Base-by-base conservation (phyloP, 495 filamentous ascomycete species). In the Talaromyces nanjingensis region DNA sequence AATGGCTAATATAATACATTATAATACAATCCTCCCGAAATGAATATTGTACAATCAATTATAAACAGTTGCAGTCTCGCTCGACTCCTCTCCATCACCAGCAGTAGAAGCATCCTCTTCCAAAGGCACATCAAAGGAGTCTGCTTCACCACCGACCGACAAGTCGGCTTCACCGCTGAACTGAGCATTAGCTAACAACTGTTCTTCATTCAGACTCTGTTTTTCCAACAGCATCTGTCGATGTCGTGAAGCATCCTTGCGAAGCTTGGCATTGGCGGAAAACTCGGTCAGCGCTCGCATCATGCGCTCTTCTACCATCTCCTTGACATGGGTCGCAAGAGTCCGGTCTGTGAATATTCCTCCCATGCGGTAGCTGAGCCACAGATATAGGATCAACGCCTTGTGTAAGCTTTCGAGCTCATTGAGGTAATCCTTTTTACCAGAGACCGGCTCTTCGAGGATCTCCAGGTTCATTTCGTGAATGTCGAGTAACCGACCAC, bases 311-410 rank as follows among this genome's bases (percentile, higher is more conserved):
- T 98, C 93, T 16, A 92, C 87, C 56, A 96, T 65, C 20, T 73
- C 70, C 73, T 97, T 97, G 39, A 91, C 84, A 73, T 96, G 87
- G 59, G 89, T 84, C 1, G 91, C 91, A 24, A 97, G 83, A 29
- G 79, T 79, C 65, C 92, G 85, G 65, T 88, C 90, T 11, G 81
- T 83, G 72, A 98, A 97, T 11, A 96, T 82, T 59, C 92, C 91
- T 11, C 87, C 71, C 65, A 88, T 87, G 4, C 86, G 79, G 66
- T 81, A 89, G 63, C 84, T 85, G 18, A 98, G 79, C 94, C 94
- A 98, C 7, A 93, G 79, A 68, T 97, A 98, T 20, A 93, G 73
- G 20, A 93, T 89, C 34, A 98, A 74, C 16, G 84, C 78, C 70
- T 90, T 91, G 75, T 98, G 96, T 24, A 98, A 76, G 18, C 66